Conservation (phyloP, 495 filamentous ascomycete genomes). For the Aspergillus hancockii region DNA sequence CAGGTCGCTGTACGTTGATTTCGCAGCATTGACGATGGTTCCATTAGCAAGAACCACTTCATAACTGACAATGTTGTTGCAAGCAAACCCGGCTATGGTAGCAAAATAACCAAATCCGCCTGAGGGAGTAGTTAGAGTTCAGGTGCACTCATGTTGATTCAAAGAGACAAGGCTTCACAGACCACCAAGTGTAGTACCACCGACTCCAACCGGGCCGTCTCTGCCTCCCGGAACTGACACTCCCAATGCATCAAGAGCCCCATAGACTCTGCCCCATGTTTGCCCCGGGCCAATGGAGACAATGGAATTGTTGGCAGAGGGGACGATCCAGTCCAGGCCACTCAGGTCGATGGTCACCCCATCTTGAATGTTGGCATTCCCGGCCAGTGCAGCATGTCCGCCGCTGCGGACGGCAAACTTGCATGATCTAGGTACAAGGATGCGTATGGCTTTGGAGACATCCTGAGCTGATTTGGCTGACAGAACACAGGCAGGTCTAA, state of each 20-base stretch:
- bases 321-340: background rate
- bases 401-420: slow-evolving; percentile 6
- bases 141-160: background rate
- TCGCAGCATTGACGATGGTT: background rate
- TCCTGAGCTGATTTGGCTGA: background rate
- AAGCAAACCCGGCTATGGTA: background rate
- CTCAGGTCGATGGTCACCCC: slow-evolving; percentile 6
- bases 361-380: background rate
- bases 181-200: background rate
- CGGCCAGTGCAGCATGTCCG: background rate
- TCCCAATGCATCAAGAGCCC: background rate
- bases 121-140: background rate
- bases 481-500: background rate
- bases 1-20: background rate
- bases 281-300: background rate
- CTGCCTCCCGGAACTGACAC: background rate
- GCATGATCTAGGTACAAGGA: background rate
- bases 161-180: background rate
- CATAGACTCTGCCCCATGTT: background rate
- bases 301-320: background rate
- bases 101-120: background rate
- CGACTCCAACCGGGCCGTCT: background rate
- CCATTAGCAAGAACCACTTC: slow-evolving; percentile 6
- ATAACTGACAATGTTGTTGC: background rate
- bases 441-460: background rate